Percentiles rank a stretch among this genome's conserved stretches.
These are phyloP conservation scores for Arctium lappa DNA, from an alignment of 129 eudicot species.

Conservation along the genomic window DNA sequence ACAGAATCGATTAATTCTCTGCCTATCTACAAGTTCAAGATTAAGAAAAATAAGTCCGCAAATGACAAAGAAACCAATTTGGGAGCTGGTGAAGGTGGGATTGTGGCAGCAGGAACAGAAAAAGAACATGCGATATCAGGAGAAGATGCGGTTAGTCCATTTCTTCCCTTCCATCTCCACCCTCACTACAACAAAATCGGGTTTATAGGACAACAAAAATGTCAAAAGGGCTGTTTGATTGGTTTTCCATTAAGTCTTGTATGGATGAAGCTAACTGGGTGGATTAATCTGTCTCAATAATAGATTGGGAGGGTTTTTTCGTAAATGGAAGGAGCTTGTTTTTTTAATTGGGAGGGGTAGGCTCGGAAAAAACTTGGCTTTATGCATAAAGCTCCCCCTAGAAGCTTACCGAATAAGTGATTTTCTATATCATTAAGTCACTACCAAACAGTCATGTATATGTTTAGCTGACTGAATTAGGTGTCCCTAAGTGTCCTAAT, in stretches of 20 bases:
- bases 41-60: conserved; percentile 44
- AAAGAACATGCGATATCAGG: conserved; percentile 74
- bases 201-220: not conserved
- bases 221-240: not conserved
- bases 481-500: not conserved
- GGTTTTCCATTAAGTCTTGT: too few species aligned
- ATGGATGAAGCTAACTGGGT: too few species aligned
- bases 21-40: conserved; percentile 59
- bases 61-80: conserved; percentile 38
- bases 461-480: too few species aligned
- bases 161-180: not conserved
- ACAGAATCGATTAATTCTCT: conserved; percentile 69
- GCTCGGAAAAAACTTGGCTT: too few species aligned
- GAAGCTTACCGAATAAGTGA: too few species aligned
- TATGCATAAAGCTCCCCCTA: too few species aligned
- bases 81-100: conserved; percentile 54
- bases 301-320: too few species aligned
- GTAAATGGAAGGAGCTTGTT: too few species aligned
- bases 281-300: too few species aligned
- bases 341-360: too few species aligned
- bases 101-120: conserved; percentile 83
- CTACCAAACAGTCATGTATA: too few species aligned
- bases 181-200: not conserved
- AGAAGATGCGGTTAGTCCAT: conserved; percentile 76
- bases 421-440: too few species aligned